phyloP scores from a whole-genome alignment of 2,329 filamentous ascomycete species.

The Huntiella moniliformis region DNA sequence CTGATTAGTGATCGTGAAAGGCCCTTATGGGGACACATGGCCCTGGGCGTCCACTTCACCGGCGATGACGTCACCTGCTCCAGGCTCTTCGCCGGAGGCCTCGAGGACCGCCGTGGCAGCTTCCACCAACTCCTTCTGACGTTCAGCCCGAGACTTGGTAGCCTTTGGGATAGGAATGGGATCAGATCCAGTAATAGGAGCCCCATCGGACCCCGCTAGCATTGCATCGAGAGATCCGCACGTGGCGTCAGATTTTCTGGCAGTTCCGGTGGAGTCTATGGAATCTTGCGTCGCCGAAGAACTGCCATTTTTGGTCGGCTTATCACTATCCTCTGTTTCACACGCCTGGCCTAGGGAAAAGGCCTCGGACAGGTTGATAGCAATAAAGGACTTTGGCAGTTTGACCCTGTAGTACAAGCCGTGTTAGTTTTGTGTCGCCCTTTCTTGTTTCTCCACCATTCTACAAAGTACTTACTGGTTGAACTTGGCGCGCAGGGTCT shows the following conservation, averaged over 20 bases:
- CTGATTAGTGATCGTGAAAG: neutral
- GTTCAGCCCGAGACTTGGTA: neutral
- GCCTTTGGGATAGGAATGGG: neutral
- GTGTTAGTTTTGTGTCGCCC: slow-evolving; percentile 11
- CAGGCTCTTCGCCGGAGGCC: slow-evolving; percentile 12
- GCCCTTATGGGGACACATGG: slow-evolving; percentile 5
- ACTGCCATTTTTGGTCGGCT: neutral
- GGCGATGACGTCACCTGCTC: slow-evolving; percentile 11
- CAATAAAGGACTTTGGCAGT: slow-evolving; percentile 45
- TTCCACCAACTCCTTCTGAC: slow-evolving; percentile 2
- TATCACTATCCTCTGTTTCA: slow-evolving; percentile 19
- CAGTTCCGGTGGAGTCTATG: neutral
- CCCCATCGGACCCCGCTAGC: too few species aligned
- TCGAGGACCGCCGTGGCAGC: slow-evolving; percentile 10
- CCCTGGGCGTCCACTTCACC: slow-evolving; percentile 9
- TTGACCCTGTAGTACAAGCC: slow-evolving; percentile 32
- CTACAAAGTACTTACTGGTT: slow-evolving; percentile 48
- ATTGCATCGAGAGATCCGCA: neutral
- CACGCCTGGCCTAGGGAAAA: slow-evolving; percentile 41
- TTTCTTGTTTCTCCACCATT: neutral
- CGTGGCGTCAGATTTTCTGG: neutral
- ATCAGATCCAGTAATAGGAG: neutral
- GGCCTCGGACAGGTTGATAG: slow-evolving; percentile 44
- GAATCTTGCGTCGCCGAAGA: neutral
- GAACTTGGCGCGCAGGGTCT: slow-evolving; percentile 85